A percentile compares a stretch with the other conserved stretches of the same genome.
Conservation (phyloP, 108 stramenopile species). For the Pseudonitzschia multiseries region DNA sequence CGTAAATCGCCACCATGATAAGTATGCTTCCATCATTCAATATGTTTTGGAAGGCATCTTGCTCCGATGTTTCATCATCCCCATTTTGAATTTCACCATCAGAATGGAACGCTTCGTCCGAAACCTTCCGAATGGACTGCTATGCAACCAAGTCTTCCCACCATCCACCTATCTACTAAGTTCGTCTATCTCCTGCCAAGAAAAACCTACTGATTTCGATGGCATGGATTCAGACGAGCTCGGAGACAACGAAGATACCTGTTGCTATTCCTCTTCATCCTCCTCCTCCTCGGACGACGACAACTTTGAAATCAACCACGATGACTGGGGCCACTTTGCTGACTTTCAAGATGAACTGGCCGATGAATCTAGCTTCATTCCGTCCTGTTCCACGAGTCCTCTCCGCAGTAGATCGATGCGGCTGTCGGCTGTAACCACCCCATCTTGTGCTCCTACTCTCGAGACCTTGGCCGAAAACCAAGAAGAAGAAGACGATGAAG, state of each 20-base stretch:
- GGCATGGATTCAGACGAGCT: neutral
- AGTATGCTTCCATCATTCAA: neutral
- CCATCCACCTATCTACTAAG: neutral
- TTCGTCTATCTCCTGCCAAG: neutral
- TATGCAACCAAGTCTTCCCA: neutral
- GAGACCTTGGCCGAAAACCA: conserved; percentile 8
- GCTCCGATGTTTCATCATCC: neutral
- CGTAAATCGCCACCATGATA: neutral
- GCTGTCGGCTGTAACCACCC: neutral
- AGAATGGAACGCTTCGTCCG: conserved; percentile 12
- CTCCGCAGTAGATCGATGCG: neutral
- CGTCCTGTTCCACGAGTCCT: conserved; percentile 7
- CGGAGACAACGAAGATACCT: neutral
- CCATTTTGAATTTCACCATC: neutral
- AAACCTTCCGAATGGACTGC: neutral
- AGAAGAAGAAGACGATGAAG: conserved; percentile 11
- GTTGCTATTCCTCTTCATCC: neutral
- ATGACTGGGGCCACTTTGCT: conserved; percentile 33
- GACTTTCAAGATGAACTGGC: conserved; percentile 28
- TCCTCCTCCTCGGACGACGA: neutral
- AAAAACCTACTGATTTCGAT: neutral
- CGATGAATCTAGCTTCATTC: conserved; percentile 23
- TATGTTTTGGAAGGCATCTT: neutral
- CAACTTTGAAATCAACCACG: neutral
- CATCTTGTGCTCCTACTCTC: neutral